Percentiles rank a stretch among this genome's conserved stretches.
Evolutionary conservation across 1,139 yeast species (phyloP).

Genomic region (Casaregolazyma suthepensis): DNA sequence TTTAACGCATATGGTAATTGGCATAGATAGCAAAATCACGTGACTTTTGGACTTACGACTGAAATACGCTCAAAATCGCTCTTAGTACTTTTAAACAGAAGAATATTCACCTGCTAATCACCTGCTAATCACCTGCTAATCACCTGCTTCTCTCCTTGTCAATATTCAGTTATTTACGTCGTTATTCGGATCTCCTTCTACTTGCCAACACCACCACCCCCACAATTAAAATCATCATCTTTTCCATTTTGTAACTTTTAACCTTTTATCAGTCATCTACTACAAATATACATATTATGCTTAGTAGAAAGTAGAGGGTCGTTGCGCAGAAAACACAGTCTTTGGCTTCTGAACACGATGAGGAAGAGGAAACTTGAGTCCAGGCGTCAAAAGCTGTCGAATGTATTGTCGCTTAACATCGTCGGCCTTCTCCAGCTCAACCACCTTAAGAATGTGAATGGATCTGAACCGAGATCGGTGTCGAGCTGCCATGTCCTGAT

Average conservation of each 20-base stretch:
- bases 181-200: background rate
- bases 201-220: background rate
- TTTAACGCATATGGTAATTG: no score
- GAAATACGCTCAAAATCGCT: no score
- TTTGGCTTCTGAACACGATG: slow-evolving; percentile 95
- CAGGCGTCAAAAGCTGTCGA: slow-evolving; percentile 93
- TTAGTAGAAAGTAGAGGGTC: slow-evolving; percentile 97
- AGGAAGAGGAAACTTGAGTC: slow-evolving; percentile 99
- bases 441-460: slow-evolving; percentile 93
- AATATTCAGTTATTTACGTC: no score
- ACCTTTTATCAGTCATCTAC: background rate
- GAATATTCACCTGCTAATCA: no score
- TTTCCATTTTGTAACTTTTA: background rate
- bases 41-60: no score
- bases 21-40: no score
- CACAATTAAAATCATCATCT: background rate
- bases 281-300: slow-evolving; percentile 13
- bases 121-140: no score
- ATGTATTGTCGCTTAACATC: slow-evolving; percentile 99
- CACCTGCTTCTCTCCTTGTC: no score
- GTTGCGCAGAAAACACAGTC: slow-evolving; percentile 82
- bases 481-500: slow-evolving; percentile 99
- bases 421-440: slow-evolving; percentile 94
- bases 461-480: slow-evolving; percentile 99
- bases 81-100: no score